These are phyloP conservation scores for Pyrus hybrid DNA, from an alignment of 331 rosid genomes.

Conservation along the genomic window DNA sequence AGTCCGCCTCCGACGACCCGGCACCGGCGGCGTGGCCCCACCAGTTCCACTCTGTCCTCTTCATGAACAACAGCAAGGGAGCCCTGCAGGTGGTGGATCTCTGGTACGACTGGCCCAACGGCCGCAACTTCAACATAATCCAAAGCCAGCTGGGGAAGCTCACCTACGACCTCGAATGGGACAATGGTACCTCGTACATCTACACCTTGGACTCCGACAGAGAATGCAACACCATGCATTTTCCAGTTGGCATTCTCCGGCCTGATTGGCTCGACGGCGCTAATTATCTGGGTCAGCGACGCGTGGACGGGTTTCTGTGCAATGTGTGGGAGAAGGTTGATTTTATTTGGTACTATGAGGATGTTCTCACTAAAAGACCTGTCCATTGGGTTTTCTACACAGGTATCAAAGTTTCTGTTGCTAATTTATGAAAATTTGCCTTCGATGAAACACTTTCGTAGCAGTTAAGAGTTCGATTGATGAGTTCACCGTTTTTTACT, in stretches of 20 bases:
- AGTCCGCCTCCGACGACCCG: conserved; percentile 11
- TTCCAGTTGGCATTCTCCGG: conserved; percentile 55
- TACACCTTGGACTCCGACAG: conserved; percentile 25
- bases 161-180: conserved; percentile 59
- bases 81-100: conserved; percentile 37
- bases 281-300: conserved; percentile 41
- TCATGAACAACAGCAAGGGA: conserved; percentile 43
- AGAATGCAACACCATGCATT: conserved; percentile 25
- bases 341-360: conserved; percentile 51
- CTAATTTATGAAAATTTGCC: background rate
- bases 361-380: conserved; percentile 49
- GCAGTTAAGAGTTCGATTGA: no score
- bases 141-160: conserved; percentile 48
- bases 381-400: conserved; percentile 54
- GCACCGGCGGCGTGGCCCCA: conserved; percentile 47
- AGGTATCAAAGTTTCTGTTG: conserved; percentile 7
- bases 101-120: conserved; percentile 76
- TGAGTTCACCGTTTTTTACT: background rate
- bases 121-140: conserved; percentile 69
- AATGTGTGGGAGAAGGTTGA: conserved; percentile 65
- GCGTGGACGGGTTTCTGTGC: conserved; percentile 49
- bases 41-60: conserved; percentile 54
- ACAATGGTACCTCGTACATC: conserved; percentile 59
- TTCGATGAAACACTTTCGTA: no score
- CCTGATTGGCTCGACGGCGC: conserved; percentile 67